Evolutionary conservation across 148 eudicot species (phyloP).

Genomic region (Hydrangea macrophylla): DNA sequence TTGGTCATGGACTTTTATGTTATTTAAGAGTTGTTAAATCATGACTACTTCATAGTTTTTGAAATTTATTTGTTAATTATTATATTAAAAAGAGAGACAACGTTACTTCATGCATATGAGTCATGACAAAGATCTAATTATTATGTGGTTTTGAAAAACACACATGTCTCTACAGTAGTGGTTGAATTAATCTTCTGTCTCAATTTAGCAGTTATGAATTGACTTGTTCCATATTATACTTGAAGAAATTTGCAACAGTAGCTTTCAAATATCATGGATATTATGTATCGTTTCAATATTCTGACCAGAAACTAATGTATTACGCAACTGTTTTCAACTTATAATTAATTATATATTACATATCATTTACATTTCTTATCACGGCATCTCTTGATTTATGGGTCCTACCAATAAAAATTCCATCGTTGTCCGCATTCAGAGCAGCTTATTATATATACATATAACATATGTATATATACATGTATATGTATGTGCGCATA

Average conservation of each 20-base stretch:
- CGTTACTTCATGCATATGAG: no score
- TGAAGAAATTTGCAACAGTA: neutral
- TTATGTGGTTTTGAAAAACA: neutral
- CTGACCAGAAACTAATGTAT: neutral
- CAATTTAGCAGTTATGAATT: neutral
- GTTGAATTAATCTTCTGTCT: no score
- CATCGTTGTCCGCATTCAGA: neutral
- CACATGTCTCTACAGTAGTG: no score
- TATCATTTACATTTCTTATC: neutral
- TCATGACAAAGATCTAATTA: neutral
- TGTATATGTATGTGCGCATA: neutral
- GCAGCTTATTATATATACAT: no score
- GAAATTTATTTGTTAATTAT: no score
- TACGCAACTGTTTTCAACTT: neutral
- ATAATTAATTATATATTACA: neutral
- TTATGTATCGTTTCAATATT: neutral
- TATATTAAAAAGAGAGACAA: no score
- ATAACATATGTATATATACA: no score
- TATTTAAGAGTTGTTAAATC: no score
- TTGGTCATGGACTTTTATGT: no score
- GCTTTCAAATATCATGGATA: neutral
- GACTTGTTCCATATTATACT: neutral
- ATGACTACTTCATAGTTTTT: no score
- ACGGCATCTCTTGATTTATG: neutral
- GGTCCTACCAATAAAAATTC: neutral